These are phyloP conservation scores for Cercospora nicotianae DNA, from an alignment of 2,329 filamentous ascomycete species.

Conservation along the genomic window DNA sequence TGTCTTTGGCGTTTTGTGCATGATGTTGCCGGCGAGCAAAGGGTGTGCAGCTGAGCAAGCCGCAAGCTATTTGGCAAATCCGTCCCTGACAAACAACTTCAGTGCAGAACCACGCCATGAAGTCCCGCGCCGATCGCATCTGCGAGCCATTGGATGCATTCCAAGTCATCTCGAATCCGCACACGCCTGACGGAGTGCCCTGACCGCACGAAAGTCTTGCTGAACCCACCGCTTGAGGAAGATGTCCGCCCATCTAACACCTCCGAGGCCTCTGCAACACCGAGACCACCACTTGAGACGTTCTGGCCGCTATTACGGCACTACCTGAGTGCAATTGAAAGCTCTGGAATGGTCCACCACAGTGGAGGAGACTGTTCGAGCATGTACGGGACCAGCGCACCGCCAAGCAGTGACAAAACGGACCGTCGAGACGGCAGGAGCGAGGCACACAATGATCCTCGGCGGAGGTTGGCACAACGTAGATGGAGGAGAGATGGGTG, in stretches of 20 bases:
- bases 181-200: neutral
- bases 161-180: neutral
- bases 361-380: neutral
- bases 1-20: neutral
- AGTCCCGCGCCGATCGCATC: neutral
- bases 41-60: neutral
- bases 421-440: neutral
- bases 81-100: neutral
- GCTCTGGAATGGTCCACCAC: neutral
- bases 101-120: neutral
- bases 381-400: neutral
- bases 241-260: neutral
- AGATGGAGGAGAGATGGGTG: neutral
- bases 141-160: neutral
- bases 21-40: neutral
- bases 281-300: neutral
- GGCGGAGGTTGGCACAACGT: neutral
- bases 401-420: neutral
- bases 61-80: neutral
- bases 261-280: neutral
- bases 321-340: neutral
- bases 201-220: neutral
- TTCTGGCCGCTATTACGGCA: neutral
- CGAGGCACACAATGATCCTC: neutral
- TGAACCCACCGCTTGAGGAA: neutral